Evolutionary conservation across 768 basidiomycete genomes (phyloP), one percentile per base, ranked within the genome.

Genomic region (Calocybe cyanea): DNA sequence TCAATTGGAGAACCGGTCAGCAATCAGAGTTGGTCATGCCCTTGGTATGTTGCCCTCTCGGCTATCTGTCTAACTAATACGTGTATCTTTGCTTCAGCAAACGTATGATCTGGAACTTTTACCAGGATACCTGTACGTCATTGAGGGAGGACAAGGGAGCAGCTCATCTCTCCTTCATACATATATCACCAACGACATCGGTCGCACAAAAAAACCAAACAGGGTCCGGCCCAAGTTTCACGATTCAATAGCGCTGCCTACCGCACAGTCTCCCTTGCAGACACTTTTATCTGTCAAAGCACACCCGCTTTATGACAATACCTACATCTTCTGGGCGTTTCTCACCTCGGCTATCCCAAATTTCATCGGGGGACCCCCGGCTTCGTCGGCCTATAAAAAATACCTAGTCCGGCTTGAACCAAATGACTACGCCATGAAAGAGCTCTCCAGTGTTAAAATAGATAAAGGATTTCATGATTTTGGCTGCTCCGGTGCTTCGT

Each of bases 241-340:
- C 24, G 10, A 31, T 13, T n/a, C 28, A 7, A 24, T 49, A 30
- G 14, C n/a, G 10, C 24, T 49, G 10, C 41, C 36, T 3, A 23
- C 28, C 9, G 30, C n/a, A 3, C 18, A n/a, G 18, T 13, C 10
- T 13, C 25, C 42, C 10, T 31, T 37, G 20, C 42, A 49, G 20
- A 20, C 42, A 13, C 31, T 30, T 4, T 30, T 49, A 23, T 21
- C 24, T 11, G 31, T 25, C n/a, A 28, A 49, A 19, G 30, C 48
- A n/a, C 48, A 49, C 25, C 48, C 48, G 14, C 14, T 49, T 2
- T 32, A 48, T 24, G 31, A 49, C 20, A 24, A 49, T 9, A 18
- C 20, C 3, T 49, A 49, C 28, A 10, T 25, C 13, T 18, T 49
- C 14, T 49, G 48, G 48, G 31, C 32, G 32, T 40, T 43, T 28